phyloP scores from a whole-genome alignment of 257 asterid genomes.

The Anisodus acutangulus region DNA sequence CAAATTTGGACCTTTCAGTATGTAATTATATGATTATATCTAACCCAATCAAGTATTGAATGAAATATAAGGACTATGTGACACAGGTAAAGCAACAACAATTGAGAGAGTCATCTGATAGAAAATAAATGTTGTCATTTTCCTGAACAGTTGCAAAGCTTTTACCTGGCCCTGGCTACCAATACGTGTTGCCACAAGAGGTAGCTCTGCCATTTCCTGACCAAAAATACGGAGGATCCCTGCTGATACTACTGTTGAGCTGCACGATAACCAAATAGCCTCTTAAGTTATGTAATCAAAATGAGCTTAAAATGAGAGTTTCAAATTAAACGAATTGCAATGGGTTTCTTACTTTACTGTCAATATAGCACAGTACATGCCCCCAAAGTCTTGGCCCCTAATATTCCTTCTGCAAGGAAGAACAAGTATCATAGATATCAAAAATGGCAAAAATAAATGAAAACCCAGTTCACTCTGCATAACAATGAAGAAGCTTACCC shows the following conservation, averaged over 20 bases:
- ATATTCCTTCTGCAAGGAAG: slow-evolving; percentile 76
- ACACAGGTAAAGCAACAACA: not conserved
- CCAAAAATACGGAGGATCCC: slow-evolving; percentile 40
- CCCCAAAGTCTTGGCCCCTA: slow-evolving; percentile 93
- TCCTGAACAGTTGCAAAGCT: slow-evolving; percentile 14
- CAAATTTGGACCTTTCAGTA: not conserved
- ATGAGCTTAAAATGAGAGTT: not conserved
- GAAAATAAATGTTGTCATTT: not conserved
- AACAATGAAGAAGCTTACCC: slow-evolving; percentile 55
- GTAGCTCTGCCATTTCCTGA: slow-evolving; percentile 88
- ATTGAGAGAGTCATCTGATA: not conserved
- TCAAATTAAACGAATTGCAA: not conserved
- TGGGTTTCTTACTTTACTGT: slow-evolving; percentile 63
- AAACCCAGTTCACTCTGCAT: slow-evolving; percentile 9
- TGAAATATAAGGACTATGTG: not conserved
- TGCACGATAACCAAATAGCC: slow-evolving; percentile 46
- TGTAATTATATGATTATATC: not conserved
- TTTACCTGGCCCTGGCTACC: slow-evolving; percentile 81
- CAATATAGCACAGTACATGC: slow-evolving; percentile 93
- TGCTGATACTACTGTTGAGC: slow-evolving; percentile 91
- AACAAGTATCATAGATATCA: not conserved
- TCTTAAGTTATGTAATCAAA: slow-evolving; percentile 23
- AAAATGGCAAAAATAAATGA: not conserved
- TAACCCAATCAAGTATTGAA: not conserved
- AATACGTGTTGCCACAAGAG: slow-evolving; percentile 84